Base-by-base conservation (phyloP, 2,329 filamentous ascomycete species). In the Sclerotinia trifoliorum region DNA sequence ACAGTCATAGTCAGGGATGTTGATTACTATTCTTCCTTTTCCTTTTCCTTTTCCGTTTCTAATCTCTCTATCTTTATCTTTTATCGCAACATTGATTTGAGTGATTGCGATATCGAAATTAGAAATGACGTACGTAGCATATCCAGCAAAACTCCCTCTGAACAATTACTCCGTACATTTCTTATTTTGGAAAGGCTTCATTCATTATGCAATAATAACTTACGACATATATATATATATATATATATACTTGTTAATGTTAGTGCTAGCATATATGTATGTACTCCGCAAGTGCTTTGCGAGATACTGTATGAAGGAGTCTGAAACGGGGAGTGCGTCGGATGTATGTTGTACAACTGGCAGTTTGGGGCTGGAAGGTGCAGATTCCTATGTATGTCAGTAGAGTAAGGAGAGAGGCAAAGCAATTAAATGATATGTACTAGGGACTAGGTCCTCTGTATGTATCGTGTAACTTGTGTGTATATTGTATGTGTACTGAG, bases 311-410 rank as follows among this genome's bases (percentile, higher is more conserved):
- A 24, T 57, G 32, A 42, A 44, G 26, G 42, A 61, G 44, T 61
- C 13, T 49, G 58, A 49, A 62, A 62, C 44, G 44, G 6, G 44
- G 24, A 19, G 29, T 62, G 58, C 58, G 35, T 35, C 21, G 29
- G 7, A 35, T 49, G 35, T n/a, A 35, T 49, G 35, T n/a, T 62
- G 58, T 35, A 62, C 58, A 49, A 39, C 58, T 62, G 58, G 44
- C 44, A 62, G 58, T 29, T 62, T 62, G 49, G 7, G 44, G 29
- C 21, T 24, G 26, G 26, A 19, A 49, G 29, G 58, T 49, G 58
- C 44, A 61, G 55, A 39, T 24, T 10, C 13, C 13, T 35, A 35
- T 35, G 35, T 35, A 35, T 35, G 39, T 19, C 19, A 61, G n/a
- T 42, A 42, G 4, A 26, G 24, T 32, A 6, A 29, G n/a, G 17